A percentile compares a stretch with the other conserved stretches of the same genome.
Evolutionary conservation across 495 filamentous ascomycete species (phyloP).

Genomic region (Haplographium delicatum): DNA sequence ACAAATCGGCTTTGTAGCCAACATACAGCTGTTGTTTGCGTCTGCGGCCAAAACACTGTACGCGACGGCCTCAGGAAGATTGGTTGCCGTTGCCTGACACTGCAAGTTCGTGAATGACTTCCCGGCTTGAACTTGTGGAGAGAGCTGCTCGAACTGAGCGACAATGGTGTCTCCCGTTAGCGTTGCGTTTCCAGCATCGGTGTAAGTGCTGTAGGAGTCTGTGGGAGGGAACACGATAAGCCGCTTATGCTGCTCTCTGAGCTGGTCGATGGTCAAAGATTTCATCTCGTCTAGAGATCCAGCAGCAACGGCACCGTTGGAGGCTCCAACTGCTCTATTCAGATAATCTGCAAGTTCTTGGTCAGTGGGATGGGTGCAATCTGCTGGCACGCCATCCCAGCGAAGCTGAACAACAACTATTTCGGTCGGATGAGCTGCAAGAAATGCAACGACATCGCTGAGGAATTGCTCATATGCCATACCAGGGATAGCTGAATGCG

Average conservation of each 20-base stretch:
- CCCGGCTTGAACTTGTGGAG: constrained; percentile 30
- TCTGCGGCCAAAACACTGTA: constrained; percentile 40
- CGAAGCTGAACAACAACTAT: constrained; percentile 48
- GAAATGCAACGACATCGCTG: constrained; percentile 37
- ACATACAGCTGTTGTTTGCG: constrained; percentile 36
- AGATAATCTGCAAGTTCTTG: constrained; percentile 38
- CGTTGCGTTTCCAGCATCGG: constrained; percentile 46
- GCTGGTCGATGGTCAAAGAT: constrained; percentile 31
- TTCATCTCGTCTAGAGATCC: constrained; percentile 35
- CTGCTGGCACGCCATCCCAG: constrained; percentile 47
- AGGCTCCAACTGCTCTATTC: constrained; percentile 29
- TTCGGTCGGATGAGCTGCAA: constrained; percentile 38
- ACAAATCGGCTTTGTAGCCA: constrained; percentile 47
- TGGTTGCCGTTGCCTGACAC: constrained; percentile 50
- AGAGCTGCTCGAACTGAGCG: constrained; percentile 35
- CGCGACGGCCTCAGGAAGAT: constrained; percentile 41
- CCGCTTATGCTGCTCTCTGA: constrained; percentile 38
- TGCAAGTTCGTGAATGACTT: constrained; percentile 45
- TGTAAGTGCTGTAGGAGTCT: constrained; percentile 45
- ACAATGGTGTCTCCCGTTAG: constrained; percentile 42
- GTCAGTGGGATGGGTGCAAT: constrained; percentile 38
- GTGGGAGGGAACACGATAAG: constrained; percentile 41
- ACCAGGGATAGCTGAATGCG: constrained; percentile 48
- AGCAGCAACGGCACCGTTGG: constrained; percentile 27
- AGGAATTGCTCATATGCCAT: constrained; percentile 47